Conservation (phyloP, 768 basidiomycete genomes). For the Mycena polygramma region DNA sequence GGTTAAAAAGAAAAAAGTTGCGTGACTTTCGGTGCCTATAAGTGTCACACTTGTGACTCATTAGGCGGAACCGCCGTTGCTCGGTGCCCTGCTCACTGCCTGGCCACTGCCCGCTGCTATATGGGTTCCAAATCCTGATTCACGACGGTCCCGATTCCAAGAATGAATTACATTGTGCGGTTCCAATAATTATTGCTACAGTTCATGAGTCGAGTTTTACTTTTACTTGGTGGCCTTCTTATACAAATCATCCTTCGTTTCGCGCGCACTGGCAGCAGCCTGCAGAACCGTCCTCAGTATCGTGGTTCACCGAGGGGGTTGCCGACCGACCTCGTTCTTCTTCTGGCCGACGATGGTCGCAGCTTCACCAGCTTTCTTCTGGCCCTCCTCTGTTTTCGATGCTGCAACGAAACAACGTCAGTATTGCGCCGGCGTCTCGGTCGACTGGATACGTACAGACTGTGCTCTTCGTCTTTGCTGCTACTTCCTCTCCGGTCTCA, state of each 20-base stretch:
- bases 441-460: conserved; percentile 47
- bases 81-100: too few species aligned
- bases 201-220: conserved; percentile 4
- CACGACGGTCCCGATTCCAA: not conserved
- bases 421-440: not conserved
- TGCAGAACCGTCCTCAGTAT: conserved; percentile 32
- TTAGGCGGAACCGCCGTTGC: too few species aligned
- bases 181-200: conserved; percentile 10
- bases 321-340: conserved; percentile 36
- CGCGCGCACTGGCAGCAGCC: conserved; percentile 50
- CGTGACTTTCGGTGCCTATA: not conserved
- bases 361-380: conserved; percentile 53
- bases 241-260: conserved; percentile 53
- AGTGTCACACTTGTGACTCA: not conserved
- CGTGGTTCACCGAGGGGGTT: not conserved
- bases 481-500: conserved; percentile 59
- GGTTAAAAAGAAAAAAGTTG: conserved; percentile 19
- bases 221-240: conserved; percentile 39
- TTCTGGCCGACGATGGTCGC: conserved; percentile 40
- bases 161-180: not conserved
- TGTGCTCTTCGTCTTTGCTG: conserved; percentile 56
- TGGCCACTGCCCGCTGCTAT: too few species aligned
- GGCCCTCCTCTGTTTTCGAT: conserved; percentile 47
- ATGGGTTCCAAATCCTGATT: too few species aligned
- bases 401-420: conserved; percentile 42